These are phyloP conservation scores for Brassica cretica DNA, from an alignment of 345 rosid genomes.

Conservation along the genomic window DNA sequence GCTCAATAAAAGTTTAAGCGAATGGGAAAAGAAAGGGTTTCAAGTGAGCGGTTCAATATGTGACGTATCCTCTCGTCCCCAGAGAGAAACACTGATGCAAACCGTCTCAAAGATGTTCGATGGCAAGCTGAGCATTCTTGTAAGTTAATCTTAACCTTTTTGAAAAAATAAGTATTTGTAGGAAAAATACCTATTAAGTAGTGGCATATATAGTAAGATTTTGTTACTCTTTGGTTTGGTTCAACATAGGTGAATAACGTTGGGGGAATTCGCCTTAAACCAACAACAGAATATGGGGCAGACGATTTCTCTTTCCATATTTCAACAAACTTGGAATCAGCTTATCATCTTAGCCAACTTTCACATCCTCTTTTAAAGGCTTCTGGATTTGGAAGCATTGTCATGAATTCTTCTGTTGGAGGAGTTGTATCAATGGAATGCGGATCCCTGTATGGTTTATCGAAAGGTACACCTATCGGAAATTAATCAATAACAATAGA, in stretches of 20 bases:
- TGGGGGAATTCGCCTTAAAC: constrained; percentile 40
- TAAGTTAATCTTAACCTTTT: background rate
- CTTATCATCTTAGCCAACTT: constrained; percentile 53
- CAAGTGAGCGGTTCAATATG: constrained; percentile 32
- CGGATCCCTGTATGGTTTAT: constrained; percentile 40
- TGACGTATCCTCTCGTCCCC: constrained; percentile 24
- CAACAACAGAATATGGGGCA: constrained; percentile 42
- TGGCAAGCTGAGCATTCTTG: constrained; percentile 22
- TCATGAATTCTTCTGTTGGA: constrained; percentile 48
- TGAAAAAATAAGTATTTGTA: background rate
- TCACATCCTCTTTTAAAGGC: constrained; percentile 53
- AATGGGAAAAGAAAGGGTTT: constrained; percentile 30
- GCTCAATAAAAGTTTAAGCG: constrained; percentile 17
- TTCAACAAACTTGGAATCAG: constrained; percentile 49
- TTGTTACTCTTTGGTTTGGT: background rate
- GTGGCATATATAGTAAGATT: background rate
- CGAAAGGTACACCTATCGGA: constrained; percentile 40
- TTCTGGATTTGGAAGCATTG: constrained; percentile 51
- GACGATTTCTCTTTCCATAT: constrained; percentile 46
- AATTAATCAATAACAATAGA: background rate
- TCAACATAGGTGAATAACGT: constrained; percentile 50
- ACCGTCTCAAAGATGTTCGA: constrained; percentile 6
- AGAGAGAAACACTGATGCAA: constrained; percentile 25
- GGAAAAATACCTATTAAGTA: background rate
- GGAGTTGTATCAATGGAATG: constrained; percentile 31